Evolutionary conservation across 345 rosid genomes (phyloP).

Genomic region (Brassica incana): DNA sequence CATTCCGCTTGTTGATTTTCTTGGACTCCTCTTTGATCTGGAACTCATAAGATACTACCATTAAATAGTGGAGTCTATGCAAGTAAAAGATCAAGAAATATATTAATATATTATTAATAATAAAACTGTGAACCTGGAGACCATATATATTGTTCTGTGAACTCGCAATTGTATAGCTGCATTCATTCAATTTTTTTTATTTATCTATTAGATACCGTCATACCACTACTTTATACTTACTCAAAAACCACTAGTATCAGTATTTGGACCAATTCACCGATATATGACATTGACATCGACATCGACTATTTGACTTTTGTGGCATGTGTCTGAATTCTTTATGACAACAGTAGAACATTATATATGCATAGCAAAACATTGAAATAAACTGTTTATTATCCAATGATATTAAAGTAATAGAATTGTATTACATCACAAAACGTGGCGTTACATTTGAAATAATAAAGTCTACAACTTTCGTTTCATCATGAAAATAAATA

Average conservation of each 20-base stretch:
- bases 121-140: neutral
- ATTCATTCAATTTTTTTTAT: neutral
- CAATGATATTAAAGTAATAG: neutral
- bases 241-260: neutral
- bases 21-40: too few relatives aligned
- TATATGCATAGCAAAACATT: conserved; percentile 3
- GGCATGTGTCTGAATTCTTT: neutral
- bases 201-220: neutral
- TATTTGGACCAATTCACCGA: neutral
- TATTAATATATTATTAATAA: too few relatives aligned
- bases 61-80: neutral
- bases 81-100: neutral
- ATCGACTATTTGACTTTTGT: neutral
- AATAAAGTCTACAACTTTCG: conserved; percentile 1
- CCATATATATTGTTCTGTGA: neutral
- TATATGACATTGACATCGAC: neutral
- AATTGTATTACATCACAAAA: conserved; percentile 25
- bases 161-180: neutral
- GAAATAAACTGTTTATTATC: conserved; percentile 9
- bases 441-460: conserved; percentile 13
- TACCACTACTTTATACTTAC: neutral
- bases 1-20: neutral
- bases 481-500: neutral
- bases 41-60: neutral
- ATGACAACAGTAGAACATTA: conserved; percentile 2